Conservation (phyloP, 1,139 yeast genomes). For the Suhomyces wounanorum region DNA sequence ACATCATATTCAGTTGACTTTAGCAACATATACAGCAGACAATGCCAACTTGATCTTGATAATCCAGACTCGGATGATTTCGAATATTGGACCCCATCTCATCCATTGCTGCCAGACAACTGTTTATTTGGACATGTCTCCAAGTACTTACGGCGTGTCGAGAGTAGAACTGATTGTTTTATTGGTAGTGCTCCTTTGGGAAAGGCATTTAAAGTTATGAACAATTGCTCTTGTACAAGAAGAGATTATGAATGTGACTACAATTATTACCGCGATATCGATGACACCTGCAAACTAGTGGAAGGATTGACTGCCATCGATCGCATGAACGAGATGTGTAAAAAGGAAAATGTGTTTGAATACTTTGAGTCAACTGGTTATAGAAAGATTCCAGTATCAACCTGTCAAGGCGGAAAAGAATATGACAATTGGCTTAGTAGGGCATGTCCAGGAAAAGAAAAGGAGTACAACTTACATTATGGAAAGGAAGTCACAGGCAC, state of each 20-base stretch:
- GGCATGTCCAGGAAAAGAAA: conserved; percentile 87
- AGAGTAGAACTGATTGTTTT: conserved; percentile 66
- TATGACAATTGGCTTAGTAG: conserved; percentile 68
- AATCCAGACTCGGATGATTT: conserved; percentile 68
- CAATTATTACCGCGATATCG: conserved; percentile 68
- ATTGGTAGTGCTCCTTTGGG: conserved; percentile 74
- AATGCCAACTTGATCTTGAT: conserved; percentile 68
- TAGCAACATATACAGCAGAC: conserved; percentile 59
- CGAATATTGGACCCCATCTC: conserved; percentile 79
- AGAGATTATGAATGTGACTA: conserved; percentile 94
- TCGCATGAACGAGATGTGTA: conserved; percentile 61
- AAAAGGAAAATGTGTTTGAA: conserved; percentile 56
- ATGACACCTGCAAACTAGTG: conserved; percentile 85
- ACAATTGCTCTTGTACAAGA: conserved; percentile 83
- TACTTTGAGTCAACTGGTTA: conserved; percentile 83
- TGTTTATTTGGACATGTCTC: conserved; percentile 93
- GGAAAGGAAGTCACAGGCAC: conserved; percentile 60
- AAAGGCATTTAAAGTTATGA: conserved; percentile 58
- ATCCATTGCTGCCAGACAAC: conserved; percentile 58
- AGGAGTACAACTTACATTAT: conserved; percentile 59
- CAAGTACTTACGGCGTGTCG: conserved; percentile 69
- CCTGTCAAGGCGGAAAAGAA: conserved; percentile 70
- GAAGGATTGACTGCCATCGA: conserved; percentile 70
- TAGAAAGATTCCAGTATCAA: conserved; percentile 69
- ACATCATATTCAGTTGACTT: conserved; percentile 67